Evolutionary conservation across 2,329 filamentous ascomycete genomes (phyloP), one percentile per base, ranked within the genome.

Genomic region (Hymenoscyphus occultus): DNA sequence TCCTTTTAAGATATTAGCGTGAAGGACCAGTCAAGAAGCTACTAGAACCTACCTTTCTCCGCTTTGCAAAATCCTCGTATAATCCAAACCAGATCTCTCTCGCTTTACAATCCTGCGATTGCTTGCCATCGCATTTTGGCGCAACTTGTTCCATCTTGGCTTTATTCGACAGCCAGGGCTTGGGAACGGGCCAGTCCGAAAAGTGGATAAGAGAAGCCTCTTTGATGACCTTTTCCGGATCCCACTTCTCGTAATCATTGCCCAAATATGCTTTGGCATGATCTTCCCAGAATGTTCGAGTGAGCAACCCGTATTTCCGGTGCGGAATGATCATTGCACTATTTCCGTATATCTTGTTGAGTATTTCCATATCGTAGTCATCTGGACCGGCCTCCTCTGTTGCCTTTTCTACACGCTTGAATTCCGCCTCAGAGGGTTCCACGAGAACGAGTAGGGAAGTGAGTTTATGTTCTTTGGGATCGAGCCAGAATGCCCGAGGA

Each of bases 291-390:
- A 86, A 86, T 70, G 86, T 84, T 16, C 82, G 81, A 3, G 80
- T 81, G 2, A 86, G 71, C 13, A 87, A 75, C 7, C 80, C 80
- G 71, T 85, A 86, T 7, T 79, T 78, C 2, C 83, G 79, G 68
- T 86, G 84, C 0, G 84, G 84, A 3, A 87, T 75, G n/a, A 86
- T 79, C 71, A 85, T 69, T 1, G n/a, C 42, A 32, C 31, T 59
- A 14, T 62, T 39, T 35, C 70, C 68, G 40, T 71, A 72, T 4
- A 73, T 51, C 0, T 65, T 63, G 19, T 74, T 74, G 2, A 73
- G 61, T 83, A 75, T 88, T 82, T 87, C 84, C 85, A 87, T 87
- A 68, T 88, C 86, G 69, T 81, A 86, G 12, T 78, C 71, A 5
- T 68, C 67, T 1, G 65, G 56, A 22, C 65, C 60, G 0, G 70